Evolutionary conservation across 1,284 basidiomycete species (phyloP).

Genomic region (Acaromyces ingoldii): DNA sequence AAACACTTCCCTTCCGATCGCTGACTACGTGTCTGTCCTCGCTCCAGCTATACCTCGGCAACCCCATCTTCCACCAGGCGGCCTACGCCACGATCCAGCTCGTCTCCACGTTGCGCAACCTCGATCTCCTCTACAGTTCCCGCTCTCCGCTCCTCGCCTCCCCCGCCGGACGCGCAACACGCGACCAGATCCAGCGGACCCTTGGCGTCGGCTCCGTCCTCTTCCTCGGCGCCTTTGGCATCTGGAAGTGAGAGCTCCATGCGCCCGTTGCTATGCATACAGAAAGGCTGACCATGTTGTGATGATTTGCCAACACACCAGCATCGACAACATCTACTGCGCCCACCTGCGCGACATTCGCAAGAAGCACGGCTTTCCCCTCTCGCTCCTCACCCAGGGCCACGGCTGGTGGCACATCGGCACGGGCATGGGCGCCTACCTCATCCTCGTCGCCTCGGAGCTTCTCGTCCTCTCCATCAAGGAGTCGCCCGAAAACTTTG

Average conservation of each 20-base stretch:
- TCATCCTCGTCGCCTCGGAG: conserved; percentile 49
- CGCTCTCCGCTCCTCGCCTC: conserved; percentile 18
- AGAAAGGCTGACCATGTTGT: no score
- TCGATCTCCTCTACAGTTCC: conserved; percentile 35
- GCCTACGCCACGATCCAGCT: conserved; percentile 55
- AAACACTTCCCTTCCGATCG: no score
- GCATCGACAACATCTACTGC: conserved; percentile 57
- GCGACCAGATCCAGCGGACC: conserved; percentile 10
- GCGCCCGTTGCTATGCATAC: background rate
- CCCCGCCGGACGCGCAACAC: conserved; percentile 4
- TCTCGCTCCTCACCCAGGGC: conserved; percentile 34
- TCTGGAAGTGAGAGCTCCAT: conserved; percentile 53
- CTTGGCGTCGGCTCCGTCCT: conserved; percentile 27
- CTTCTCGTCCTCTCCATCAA: conserved; percentile 26
- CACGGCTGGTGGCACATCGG: conserved; percentile 57
- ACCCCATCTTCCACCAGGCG: conserved; percentile 58
- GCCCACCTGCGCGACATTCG: conserved; percentile 25
- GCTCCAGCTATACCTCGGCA: conserved; percentile 47
- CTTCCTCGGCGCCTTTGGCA: conserved; percentile 53
- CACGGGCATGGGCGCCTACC: conserved; percentile 55
- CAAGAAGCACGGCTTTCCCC: conserved; percentile 30
- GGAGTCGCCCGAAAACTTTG: conserved; percentile 30
- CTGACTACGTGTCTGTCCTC: no score
- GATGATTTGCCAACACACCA: background rate
- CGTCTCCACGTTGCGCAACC: conserved; percentile 34